Base-by-base conservation (phyloP, 2,329 filamentous ascomycete species). In the Colletotrichum australisinense region DNA sequence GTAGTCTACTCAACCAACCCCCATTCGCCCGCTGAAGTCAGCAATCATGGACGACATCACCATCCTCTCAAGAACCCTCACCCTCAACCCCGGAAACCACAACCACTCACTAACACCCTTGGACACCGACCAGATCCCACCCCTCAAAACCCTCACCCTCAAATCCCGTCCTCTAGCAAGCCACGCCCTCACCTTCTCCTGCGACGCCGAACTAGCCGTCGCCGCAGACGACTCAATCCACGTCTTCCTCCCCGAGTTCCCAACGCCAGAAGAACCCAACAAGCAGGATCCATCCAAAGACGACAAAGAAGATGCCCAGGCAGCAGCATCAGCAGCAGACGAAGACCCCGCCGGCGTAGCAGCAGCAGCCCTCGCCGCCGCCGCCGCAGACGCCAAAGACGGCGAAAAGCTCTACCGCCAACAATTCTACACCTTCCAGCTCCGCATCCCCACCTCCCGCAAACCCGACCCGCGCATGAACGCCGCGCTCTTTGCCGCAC, bases 171-270 rank as follows among this genome's bases (percentile, higher is more conserved):
- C 86, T 22, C 79, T 87, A 72, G 84, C 84, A 32, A 83, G 82
- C 5, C 84, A 85, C 70, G 80, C 83, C 1, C 75, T 86, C 9
- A 77, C 86, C 46, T 91, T 89, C 87, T 91, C 89, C 26, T 86
- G 86, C 74, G 89, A 91, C 66, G 88, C 86, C 28, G 89, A 90
- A 76, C 82, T 91, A 5, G 89, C 89, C 42, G 83, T 90, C 38
- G 86, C 85, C 2, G 86, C 87, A n/a, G 87, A 89, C 74, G 89
- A 91, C 78, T 87, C 86, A 55, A 81, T 90, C 35, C 83, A 86
- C 75, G 79, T 90, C 59, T 88, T 85, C 71, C 78, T 89, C 6
- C 88, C 88, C 5, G 85, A 88, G 56, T 88, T 82, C 69, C 77
- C 79, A 0, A 69, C 77, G 11, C 71, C 64, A 5, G 76, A 73